Percentiles rank a stretch among this genome's conserved stretches.
Conservation (phyloP, 2,329 filamentous ascomycete genomes). For the Talaromyces sp. region DNA sequence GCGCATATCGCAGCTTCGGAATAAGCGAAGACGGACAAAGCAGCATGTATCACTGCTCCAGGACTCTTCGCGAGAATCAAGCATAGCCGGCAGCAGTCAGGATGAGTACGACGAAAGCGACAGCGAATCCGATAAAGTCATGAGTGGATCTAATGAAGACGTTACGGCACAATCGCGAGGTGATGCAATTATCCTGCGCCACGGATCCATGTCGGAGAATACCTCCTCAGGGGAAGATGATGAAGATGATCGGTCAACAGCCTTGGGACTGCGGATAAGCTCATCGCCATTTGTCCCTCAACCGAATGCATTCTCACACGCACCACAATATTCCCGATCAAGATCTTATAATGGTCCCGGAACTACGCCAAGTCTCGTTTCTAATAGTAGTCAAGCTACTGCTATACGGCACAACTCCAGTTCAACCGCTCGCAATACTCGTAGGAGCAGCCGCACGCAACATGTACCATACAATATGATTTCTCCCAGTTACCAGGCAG, state of each 20-base stretch:
- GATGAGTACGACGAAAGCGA: constrained; percentile 95
- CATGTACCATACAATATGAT: constrained; percentile 66
- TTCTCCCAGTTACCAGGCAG: constrained; percentile 73
- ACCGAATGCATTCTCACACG: constrained; percentile 89
- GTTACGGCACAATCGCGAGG: constrained; percentile 36
- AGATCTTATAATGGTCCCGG: constrained; percentile 33
- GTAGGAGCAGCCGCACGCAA: constrained; percentile 41
- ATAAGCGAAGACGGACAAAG: constrained; percentile 56
- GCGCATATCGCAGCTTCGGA: constrained; percentile 22
- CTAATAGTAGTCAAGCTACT: constrained; percentile 36
- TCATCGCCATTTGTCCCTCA: constrained; percentile 70
- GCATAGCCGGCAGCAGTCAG: constrained; percentile 65
- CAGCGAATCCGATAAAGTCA: constrained; percentile 75
- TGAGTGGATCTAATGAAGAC: constrained; percentile 64
- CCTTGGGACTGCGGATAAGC: constrained; percentile 65
- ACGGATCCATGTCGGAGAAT: constrained; percentile 30
- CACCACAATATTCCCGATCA: constrained; percentile 47
- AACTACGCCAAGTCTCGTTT: constrained; percentile 49
- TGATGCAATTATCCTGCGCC: constrained; percentile 27
- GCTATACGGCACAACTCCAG: constrained; percentile 42
- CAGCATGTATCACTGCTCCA: constrained; percentile 36
- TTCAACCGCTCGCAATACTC: constrained; percentile 32
- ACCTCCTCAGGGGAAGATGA: constrained; percentile 53
- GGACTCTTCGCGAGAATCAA: constrained; percentile 44
- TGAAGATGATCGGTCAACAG: constrained; percentile 77